These are phyloP conservation scores for Eucalyptus guilfoylei DNA, from an alignment of 345 rosid species.

Conservation along the genomic window DNA sequence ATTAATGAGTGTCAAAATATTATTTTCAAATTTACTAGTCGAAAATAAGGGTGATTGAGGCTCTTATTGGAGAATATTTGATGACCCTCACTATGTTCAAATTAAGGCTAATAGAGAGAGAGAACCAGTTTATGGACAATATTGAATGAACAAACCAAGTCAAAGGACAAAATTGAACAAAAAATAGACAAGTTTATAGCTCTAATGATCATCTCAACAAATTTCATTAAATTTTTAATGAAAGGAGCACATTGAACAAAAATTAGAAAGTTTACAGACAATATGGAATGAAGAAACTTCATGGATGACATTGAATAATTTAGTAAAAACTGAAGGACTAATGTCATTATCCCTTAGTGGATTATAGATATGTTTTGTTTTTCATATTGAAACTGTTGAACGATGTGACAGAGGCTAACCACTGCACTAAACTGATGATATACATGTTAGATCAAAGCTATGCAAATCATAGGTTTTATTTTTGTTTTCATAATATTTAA, in stretches of 20 bases:
- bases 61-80: not conserved
- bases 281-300: not conserved
- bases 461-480: not conserved
- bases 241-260: not conserved
- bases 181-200: not conserved
- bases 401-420: not conserved
- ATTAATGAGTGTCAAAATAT: not conserved
- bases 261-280: not conserved
- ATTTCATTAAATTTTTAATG: not conserved
- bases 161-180: not conserved
- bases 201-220: not conserved
- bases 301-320: not conserved
- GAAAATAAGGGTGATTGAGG: not conserved
- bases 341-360: not conserved
- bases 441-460: not conserved
- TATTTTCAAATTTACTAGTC: not conserved
- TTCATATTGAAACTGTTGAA: not conserved
- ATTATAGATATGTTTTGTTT: not conserved
- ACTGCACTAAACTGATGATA: not conserved
- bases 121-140: not conserved
- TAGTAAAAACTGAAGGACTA: not conserved
- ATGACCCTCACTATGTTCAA: not conserved
- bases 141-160: not conserved
- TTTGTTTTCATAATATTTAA: not conserved
- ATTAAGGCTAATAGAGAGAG: not conserved